A percentile compares a stretch with the other conserved stretches of the same genome.
These are phyloP conservation scores for Capronia americana DNA, from an alignment of 2,329 filamentous ascomycete species.

Conservation along the genomic window DNA sequence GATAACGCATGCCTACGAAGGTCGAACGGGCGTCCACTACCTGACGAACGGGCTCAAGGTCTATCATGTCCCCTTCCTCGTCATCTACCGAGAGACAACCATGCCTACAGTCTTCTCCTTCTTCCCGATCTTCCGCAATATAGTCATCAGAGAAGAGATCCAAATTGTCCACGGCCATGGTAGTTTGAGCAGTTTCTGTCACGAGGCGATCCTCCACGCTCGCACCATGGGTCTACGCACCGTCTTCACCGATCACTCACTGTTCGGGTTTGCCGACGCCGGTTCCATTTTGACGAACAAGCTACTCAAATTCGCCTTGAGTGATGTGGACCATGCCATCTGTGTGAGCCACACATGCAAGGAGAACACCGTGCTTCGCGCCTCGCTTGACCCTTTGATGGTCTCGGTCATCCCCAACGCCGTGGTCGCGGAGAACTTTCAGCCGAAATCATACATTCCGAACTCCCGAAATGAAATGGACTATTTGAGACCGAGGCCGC, in stretches of 20 bases:
- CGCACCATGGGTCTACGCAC: conserved; percentile 95
- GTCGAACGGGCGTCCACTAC: conserved; percentile 89
- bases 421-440: conserved; percentile 94
- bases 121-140: conserved; percentile 97
- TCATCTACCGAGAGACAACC: conserved; percentile 91
- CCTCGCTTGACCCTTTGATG: conserved; percentile 93
- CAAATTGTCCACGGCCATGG: conserved; percentile 98
- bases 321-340: conserved; percentile 97
- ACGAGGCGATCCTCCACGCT: conserved; percentile 93
- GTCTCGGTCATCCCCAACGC: conserved; percentile 98
- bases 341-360: conserved; percentile 99
- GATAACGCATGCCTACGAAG: conserved; percentile 93
- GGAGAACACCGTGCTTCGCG: conserved; percentile 94
- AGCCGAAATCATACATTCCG: conserved; percentile 66
- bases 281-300: conserved; percentile 97
- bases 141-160: conserved; percentile 90
- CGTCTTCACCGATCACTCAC: conserved; percentile 95
- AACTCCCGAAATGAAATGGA: conserved; percentile 47
- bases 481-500: conserved; percentile 49
- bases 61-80: conserved; percentile 94
- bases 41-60: conserved; percentile 98
- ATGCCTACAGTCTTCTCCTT: conserved; percentile 98
- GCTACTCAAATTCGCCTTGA: conserved; percentile 91
- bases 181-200: conserved; percentile 88
- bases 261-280: conserved; percentile 97